Evolutionary conservation across 139 green algal genomes (phyloP), one percentile per base, ranked within the genome.

Genomic region (Coccomyxa sp.): DNA sequence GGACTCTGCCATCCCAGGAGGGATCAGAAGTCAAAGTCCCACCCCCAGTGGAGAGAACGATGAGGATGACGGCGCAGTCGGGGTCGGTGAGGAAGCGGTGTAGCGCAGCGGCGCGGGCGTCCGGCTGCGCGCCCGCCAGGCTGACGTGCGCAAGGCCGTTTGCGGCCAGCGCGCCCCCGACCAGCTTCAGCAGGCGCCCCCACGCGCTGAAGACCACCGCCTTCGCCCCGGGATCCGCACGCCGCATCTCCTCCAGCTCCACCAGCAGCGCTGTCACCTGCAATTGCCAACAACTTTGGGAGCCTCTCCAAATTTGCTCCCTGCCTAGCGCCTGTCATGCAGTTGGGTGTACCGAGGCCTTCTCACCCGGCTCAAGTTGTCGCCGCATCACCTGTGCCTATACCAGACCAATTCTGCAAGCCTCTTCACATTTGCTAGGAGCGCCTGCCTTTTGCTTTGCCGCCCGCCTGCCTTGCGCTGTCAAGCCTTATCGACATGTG

Each of bases 121-220:
- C 82, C 24, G 70, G 55, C 38, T 54, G 68, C 34, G 82, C 73
- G 29, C 86, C 86, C 18, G 76, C 64, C 70, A 91, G 83, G 14
- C 39, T 81, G 14, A 76, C 78, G 72, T 70, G 73, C 35, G 37
- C 10, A 35, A 91, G 55, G 68, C 78, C 79, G 79, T 83, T 82
- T 24, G 50, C 73, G 0, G 16, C 0, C 75, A 93, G 82, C 39
- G 89, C 89, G 8, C 83, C 78, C 0, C 77, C 73, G 70, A 89
- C 86, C 64, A 92, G 87, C 8, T 75, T 44, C 72, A 93, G 84
- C 81, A 90, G 80, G 50, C 89, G 85, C 50, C 83, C 86, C 88
- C 86, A 90, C 31, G 72, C 73, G 37, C 58, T 81, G 75, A 90
- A 90, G 16, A 90, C 83, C 31, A 90, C 81, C 1, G 76, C 78